Conservation (phyloP, 1,139 yeast species). For the Meyerozyma sp. region DNA sequence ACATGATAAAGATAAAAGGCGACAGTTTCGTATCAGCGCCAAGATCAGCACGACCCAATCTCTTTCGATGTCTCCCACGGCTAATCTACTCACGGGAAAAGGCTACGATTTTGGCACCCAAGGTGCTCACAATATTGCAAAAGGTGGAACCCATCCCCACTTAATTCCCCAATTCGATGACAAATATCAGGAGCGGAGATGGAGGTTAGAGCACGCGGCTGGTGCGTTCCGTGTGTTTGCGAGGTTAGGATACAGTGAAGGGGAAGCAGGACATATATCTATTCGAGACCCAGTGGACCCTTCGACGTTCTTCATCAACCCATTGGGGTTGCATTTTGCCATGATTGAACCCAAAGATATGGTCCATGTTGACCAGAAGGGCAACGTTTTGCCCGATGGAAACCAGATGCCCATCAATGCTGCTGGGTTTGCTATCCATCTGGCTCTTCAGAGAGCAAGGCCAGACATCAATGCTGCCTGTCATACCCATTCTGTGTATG, state of each 20-base stretch:
- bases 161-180: slow-evolving; percentile 8
- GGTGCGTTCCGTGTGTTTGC: slow-evolving; percentile 12
- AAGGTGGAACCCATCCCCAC: slow-evolving; percentile 4
- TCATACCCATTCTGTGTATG: slow-evolving; percentile 11
- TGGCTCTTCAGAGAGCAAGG: slow-evolving; percentile 11
- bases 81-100: background rate
- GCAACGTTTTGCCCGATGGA: slow-evolving; percentile 11
- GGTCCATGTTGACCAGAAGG: slow-evolving; percentile 11
- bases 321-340: slow-evolving; percentile 12
- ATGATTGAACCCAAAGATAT: slow-evolving; percentile 10
- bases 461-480: slow-evolving; percentile 13
- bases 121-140: background rate
- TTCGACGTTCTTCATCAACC: slow-evolving; percentile 12
- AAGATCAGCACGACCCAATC: background rate
- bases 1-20: background rate
- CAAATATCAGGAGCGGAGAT: slow-evolving; percentile 9
- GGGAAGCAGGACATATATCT: slow-evolving; percentile 12
- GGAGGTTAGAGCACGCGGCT: slow-evolving; percentile 13
- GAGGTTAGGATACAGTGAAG: slow-evolving; percentile 11
- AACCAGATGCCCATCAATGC: slow-evolving; percentile 11
- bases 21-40: background rate
- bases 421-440: slow-evolving; percentile 13
- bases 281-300: slow-evolving; percentile 12
- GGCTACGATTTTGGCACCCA: background rate
- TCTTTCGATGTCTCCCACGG: background rate